These are phyloP conservation scores for Serendipita sp. DNA, from an alignment of 768 basidiomycete genomes.

Conservation along the genomic window DNA sequence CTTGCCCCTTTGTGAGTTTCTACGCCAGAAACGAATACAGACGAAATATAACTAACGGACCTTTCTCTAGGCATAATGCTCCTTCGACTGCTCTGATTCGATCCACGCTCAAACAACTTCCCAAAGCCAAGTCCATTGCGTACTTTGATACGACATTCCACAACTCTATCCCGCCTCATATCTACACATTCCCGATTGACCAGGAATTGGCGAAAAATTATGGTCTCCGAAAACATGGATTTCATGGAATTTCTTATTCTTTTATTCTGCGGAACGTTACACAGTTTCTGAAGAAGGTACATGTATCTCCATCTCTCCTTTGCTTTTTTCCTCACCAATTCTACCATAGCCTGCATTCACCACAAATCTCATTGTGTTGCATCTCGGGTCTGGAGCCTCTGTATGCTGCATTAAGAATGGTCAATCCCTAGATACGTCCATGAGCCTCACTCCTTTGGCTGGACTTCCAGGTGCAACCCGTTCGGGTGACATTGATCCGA, in stretches of 20 bases:
- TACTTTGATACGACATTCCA: slow-evolving; percentile 87
- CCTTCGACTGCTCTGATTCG: slow-evolving; percentile 43
- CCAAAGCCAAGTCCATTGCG: slow-evolving; percentile 54
- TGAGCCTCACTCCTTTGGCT: slow-evolving; percentile 83
- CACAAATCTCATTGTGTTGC: slow-evolving; percentile 64
- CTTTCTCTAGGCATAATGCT: slow-evolving; percentile 36
- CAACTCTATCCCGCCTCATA: slow-evolving; percentile 52
- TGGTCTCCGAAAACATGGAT: slow-evolving; percentile 77
- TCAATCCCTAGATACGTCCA: slow-evolving; percentile 65
- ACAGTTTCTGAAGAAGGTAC: slow-evolving; percentile 37
- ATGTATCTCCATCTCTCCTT: background rate
- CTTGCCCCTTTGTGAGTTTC: slow-evolving; percentile 58
- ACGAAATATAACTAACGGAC: slow-evolving; percentile 11
- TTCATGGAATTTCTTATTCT: slow-evolving; percentile 69
- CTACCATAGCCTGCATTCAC: slow-evolving; percentile 24
- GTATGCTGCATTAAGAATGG: slow-evolving; percentile 61
- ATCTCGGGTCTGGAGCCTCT: slow-evolving; percentile 84
- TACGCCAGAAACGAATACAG: background rate
- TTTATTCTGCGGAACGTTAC: slow-evolving; percentile 54
- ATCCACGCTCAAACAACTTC: slow-evolving; percentile 43
- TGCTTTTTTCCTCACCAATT: background rate
- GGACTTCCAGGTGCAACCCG: slow-evolving; percentile 83
- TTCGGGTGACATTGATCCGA: slow-evolving; percentile 67
- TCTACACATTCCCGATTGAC: slow-evolving; percentile 65
- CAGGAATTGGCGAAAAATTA: slow-evolving; percentile 41